Base-by-base conservation (phyloP, 495 filamentous ascomycete species). In the Lindgomyces ingoldianus region DNA sequence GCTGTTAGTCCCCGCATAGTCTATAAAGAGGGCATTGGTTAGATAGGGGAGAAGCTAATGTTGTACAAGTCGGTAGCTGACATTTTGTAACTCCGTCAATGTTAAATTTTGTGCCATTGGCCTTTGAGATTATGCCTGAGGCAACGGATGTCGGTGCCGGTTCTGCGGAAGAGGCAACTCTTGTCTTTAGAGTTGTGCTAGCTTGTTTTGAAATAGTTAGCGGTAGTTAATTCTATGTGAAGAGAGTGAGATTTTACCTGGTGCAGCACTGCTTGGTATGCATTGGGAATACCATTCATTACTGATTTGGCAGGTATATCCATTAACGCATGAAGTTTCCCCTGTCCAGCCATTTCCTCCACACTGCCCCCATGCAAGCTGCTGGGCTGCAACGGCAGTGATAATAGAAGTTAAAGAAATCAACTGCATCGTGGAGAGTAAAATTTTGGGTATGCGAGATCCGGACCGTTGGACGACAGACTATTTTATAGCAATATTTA, bases 1-100 rank as follows among this genome's bases (percentile, higher is more conserved):
- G 47, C 83, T 76, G 74, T 92, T 91, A 3, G 85, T 87, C 16
- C 89, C 89, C 2, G 86, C 83, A 70, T 81, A 88, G 74, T 87
- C 67, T 39, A 24, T 24, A 47, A 62, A 21, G n/a, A n/a, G 12
- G 12, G n/a, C 6, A 29, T 29, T 22, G 46, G 49, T 47, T 50
- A 53, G 33, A n/a, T 1, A 44, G 44, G 19, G n/a, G 4, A 42
- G 19, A 50, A 12, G 12, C 41, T 48, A 45, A 22, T 62, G 47
- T 45, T 63, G 10, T 8, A 69, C 30, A 69, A 85, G 60, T 16
- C 1, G 14, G 4, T 11, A 14, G 12, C 46, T 41, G 29, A 68
- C 60, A 64, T 47, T 79, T 78, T 3, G 82, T 84, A 62, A 82
- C 68, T 19, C 85, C 85, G 70, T 88, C 83, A 66, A 89, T 84